Evolutionary conservation across 345 rosid species (phyloP).

Genomic region (Eucalyptus regnans): DNA sequence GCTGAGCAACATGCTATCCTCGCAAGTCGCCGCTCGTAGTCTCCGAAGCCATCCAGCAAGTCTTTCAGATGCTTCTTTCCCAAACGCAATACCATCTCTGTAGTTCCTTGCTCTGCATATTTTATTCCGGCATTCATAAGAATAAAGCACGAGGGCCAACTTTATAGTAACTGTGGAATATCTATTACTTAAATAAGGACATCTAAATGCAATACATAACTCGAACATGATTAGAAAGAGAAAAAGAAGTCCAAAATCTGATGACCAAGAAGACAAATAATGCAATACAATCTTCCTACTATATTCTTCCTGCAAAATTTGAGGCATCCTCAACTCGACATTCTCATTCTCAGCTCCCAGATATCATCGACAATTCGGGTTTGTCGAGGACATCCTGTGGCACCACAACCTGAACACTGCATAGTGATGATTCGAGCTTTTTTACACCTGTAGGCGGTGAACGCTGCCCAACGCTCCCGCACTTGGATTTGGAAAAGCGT

Average conservation of each 20-base stretch:
- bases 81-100: not conserved
- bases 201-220: not conserved
- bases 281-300: not conserved
- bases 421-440: slow-evolving; percentile 84
- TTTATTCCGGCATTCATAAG: not conserved
- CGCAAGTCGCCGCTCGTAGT: not conserved
- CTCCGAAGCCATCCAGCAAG: not conserved
- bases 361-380: not conserved
- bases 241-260: not conserved
- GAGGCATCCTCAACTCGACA: not conserved
- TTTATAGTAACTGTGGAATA: not conserved
- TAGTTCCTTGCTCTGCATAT: not conserved
- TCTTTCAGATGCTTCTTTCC: not conserved
- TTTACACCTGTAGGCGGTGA: slow-evolving; percentile 74
- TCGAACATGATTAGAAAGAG: not conserved
- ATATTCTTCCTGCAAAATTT: not conserved
- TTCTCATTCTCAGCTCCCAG: not conserved
- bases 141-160: not conserved
- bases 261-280: not conserved
- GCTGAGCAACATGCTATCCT: not conserved
- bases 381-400: slow-evolving; percentile 7
- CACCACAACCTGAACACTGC: slow-evolving; percentile 66
- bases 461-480: slow-evolving; percentile 66
- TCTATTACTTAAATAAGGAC: not conserved
- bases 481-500: slow-evolving; percentile 48